Percentiles rank a stretch among this genome's conserved stretches.
phyloP scores from a whole-genome alignment of 2,329 filamentous ascomycete genomes.

The Stemphylium lycopersici region DNA sequence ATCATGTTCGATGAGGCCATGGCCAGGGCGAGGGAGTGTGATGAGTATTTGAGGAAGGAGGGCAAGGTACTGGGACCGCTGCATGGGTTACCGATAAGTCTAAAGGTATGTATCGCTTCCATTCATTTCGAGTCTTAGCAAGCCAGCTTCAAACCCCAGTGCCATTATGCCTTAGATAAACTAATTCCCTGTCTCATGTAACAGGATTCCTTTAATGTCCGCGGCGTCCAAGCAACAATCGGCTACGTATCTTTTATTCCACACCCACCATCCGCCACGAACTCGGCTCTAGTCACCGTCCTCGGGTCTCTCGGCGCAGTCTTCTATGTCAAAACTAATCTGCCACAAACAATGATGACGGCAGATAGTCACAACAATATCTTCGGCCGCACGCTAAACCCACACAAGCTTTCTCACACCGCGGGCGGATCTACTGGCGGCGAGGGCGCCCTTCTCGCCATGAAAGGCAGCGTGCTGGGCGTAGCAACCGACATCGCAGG shows the following conservation, averaged over 20 bases:
- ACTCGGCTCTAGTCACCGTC: constrained; percentile 47
- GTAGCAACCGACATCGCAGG: constrained; percentile 68
- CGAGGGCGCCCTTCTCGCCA: constrained; percentile 64
- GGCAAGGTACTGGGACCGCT: constrained; percentile 56
- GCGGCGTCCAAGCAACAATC: constrained; percentile 63
- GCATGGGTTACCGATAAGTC: constrained; percentile 61
- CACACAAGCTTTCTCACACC: constrained; percentile 64
- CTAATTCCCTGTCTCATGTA: not conserved
- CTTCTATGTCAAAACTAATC: constrained; percentile 60
- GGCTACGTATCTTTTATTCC: constrained; percentile 60
- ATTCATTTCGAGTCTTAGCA: not conserved
- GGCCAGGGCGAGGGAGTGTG: constrained; percentile 46
- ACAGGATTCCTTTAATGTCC: constrained; percentile 65
- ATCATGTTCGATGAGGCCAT: constrained; percentile 53
- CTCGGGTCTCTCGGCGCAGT: constrained; percentile 54
- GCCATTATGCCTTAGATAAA: not conserved
- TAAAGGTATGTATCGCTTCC: constrained; percentile 51
- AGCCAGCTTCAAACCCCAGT: no score
- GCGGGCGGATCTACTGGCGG: constrained; percentile 71
- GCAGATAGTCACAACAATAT: constrained; percentile 66
- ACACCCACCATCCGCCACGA: constrained; percentile 37
- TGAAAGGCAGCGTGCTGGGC: constrained; percentile 65
- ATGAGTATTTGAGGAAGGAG: constrained; percentile 45
- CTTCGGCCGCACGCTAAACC: constrained; percentile 68
- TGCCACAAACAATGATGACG: constrained; percentile 57